Evolutionary conservation across 805 yeast species (phyloP).

Genomic region (Suhomyces sp.): DNA sequence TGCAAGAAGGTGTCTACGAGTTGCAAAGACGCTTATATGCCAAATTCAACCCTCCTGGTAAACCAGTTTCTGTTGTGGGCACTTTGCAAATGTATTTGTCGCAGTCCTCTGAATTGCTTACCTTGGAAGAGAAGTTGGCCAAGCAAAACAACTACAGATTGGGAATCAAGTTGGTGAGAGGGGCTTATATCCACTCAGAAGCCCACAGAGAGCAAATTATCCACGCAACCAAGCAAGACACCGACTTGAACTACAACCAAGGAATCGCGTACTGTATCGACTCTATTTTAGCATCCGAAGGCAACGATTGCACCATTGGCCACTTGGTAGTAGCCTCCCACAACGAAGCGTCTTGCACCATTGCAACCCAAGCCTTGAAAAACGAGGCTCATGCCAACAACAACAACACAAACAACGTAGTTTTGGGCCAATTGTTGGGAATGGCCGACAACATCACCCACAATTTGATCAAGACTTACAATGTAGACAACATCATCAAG

Average conservation of each 20-base stretch:
- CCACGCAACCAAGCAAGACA: slow-evolving; percentile 70
- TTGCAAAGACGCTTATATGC: slow-evolving; percentile 78
- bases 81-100: slow-evolving; percentile 90
- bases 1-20: slow-evolving; percentile 89
- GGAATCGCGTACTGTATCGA: slow-evolving; percentile 65
- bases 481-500: slow-evolving; percentile 76
- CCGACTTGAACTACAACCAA: slow-evolving; percentile 73
- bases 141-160: slow-evolving; percentile 58
- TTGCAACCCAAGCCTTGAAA: slow-evolving; percentile 59
- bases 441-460: slow-evolving; percentile 91
- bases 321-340: slow-evolving; percentile 91
- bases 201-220: slow-evolving; percentile 64
- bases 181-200: slow-evolving; percentile 93
- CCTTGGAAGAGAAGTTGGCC: slow-evolving; percentile 65
- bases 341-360: slow-evolving; percentile 71
- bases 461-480: slow-evolving; percentile 63
- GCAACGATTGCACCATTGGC: slow-evolving; percentile 53
- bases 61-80: slow-evolving; percentile 73
- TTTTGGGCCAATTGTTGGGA: slow-evolving; percentile 87
- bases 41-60: slow-evolving; percentile 60
- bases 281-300: slow-evolving; percentile 47
- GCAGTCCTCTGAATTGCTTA: slow-evolving; percentile 61
- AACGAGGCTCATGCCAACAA: slow-evolving; percentile 10
- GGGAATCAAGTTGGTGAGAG: slow-evolving; percentile 89
- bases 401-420: slow-evolving; percentile 54